Evolutionary conservation across 352 stramenopile species (phyloP), one percentile per base, ranked within the genome.

Genomic region (Globisporangium iwayamae): DNA sequence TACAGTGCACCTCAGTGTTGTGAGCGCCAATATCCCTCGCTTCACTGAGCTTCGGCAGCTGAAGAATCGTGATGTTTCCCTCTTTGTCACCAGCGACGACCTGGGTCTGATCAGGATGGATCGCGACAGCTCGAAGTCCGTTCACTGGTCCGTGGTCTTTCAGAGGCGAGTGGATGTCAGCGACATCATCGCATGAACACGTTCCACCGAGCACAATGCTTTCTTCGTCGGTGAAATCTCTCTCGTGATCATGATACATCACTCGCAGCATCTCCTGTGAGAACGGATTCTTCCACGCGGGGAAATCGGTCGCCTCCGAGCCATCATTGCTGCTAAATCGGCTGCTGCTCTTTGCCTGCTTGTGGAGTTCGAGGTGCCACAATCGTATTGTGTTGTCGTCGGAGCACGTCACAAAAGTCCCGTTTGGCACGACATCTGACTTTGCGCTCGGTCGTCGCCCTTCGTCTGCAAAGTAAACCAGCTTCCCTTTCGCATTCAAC

Each of bases 341-440:
- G 66, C 63, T 79, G n/a, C 38, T 71, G 18, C 63, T 48, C 14
- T 56, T 50, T 53, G 67, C 60, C 58, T 73, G 62, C 64, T 86
- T 85, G 66, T 90, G 76, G 9, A 87, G 52, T 30, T 93, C 85
- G 30, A 97, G 63, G 62, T 96, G 80, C 91, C 91, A 97, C 7
- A 97, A 70, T 1, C 89, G 77, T 20, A 96, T 60, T 0, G 90
- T 97, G 59, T 95, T 93, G 65, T 97, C 91, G 28, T 93, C 86
- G 5, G 78, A 78, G 59, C 85, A 94, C 0, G 88, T 96, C 4
- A 96, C 75, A 61, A 97, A 87, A 3, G 83, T 77, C 6, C 83
- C 83, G 14, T 79, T 77, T 1, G 90, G 90, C 13, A 92, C 61
- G 1, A 75, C 59, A 18, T 60, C 63, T 4, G 68, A 56, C 1